Conservation (phyloP, 2,329 filamentous ascomycete species). For the Fusarium scirpi region DNA sequence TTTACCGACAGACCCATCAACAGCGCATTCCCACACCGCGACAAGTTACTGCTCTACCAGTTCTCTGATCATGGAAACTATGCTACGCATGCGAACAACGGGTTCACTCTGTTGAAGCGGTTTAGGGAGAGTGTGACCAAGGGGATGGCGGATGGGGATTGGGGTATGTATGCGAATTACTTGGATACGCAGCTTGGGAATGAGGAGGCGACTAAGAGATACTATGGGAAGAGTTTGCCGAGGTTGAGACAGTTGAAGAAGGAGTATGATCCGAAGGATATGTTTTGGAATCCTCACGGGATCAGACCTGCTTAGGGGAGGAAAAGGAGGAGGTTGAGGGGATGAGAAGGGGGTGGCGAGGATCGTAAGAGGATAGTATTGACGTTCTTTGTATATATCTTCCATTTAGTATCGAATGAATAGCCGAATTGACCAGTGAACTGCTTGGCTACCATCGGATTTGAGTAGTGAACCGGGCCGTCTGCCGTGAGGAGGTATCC, state of each 20-base stretch:
- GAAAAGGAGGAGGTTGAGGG: background rate
- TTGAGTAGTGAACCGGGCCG: background rate
- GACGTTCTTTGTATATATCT: conserved; percentile 13
- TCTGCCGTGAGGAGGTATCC: background rate
- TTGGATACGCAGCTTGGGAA: conserved; percentile 53
- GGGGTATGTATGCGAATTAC: conserved; percentile 59
- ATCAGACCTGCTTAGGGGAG: conserved; percentile 23
- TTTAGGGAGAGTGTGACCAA: conserved; percentile 52
- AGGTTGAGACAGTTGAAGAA: conserved; percentile 53
- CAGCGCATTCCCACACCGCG: conserved; percentile 56
- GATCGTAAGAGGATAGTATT: background rate
- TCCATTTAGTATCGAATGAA: background rate
- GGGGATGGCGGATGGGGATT: conserved; percentile 45
- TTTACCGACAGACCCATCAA: conserved; percentile 26
- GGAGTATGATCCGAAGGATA: conserved; percentile 52
- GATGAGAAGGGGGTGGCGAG: background rate
- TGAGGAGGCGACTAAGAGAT: conserved; percentile 50
- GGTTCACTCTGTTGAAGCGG: conserved; percentile 50
- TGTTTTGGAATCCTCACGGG: conserved; percentile 57
- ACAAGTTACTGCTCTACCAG: conserved; percentile 64
- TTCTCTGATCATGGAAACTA: conserved; percentile 57
- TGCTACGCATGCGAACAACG: conserved; percentile 49
- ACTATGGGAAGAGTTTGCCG: conserved; percentile 53
- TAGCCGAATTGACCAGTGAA: background rate
- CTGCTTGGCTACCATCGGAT: no score